Evolutionary conservation across 139 green algal species (phyloP).

Genomic region (Zygnema circumcarinatum): DNA sequence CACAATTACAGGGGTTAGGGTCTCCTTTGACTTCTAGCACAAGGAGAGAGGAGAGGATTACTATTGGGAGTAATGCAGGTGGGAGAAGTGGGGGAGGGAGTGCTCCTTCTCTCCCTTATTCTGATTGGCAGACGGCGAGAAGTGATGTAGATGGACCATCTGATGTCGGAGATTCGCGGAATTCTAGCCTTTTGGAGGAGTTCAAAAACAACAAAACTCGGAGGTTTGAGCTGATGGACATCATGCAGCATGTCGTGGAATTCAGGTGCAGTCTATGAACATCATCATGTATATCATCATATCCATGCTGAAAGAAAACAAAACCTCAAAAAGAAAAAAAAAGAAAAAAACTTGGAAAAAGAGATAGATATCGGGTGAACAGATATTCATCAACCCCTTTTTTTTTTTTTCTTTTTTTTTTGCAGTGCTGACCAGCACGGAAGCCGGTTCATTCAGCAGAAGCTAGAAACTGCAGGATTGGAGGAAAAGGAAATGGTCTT

Average conservation of each 20-base stretch:
- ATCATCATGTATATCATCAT: not conserved
- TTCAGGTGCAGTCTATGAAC: constrained; percentile 57
- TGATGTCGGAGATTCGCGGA: constrained; percentile 11
- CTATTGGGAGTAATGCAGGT: not conserved
- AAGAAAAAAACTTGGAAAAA: no score
- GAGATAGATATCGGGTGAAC: no score
- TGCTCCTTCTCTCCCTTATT: not conserved
- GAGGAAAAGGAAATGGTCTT: constrained; percentile 74
- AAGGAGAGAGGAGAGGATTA: not conserved
- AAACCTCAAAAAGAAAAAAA: no score
- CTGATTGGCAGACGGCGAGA: constrained; percentile 6
- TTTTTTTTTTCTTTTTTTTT: not conserved
- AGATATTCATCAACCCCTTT: not conserved
- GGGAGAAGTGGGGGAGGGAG: not conserved
- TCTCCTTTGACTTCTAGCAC: not conserved
- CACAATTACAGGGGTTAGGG: not conserved
- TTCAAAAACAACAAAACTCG: constrained; percentile 77
- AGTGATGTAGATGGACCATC: not conserved
- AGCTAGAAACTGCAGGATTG: constrained; percentile 70
- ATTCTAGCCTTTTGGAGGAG: constrained; percentile 74
- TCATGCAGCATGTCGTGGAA: constrained; percentile 57
- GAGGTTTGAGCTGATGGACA: constrained; percentile 66
- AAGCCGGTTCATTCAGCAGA: constrained; percentile 90
- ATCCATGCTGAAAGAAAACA: no score
- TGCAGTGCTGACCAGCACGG: constrained; percentile 79